Percentiles rank a stretch among this genome's conserved stretches.
Evolutionary conservation across 352 stramenopile species (phyloP).

Genomic region (Phytophthora nicotianae): DNA sequence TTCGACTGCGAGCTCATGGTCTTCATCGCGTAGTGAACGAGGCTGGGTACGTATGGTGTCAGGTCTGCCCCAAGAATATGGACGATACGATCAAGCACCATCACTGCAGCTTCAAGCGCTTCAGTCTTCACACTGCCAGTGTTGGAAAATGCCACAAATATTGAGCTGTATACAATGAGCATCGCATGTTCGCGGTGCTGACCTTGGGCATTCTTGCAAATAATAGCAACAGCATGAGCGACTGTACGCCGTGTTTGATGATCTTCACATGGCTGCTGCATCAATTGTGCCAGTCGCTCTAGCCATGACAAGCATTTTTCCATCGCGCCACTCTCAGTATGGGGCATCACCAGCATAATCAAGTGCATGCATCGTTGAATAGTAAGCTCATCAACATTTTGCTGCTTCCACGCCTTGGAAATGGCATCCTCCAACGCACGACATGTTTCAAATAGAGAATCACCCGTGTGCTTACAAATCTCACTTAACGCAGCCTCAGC

Average conservation of each 20-base stretch:
- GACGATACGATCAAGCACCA: slow-evolving; percentile 66
- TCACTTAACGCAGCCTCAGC: slow-evolving; percentile 45
- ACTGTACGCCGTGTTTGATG: slow-evolving; percentile 37
- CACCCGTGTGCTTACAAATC: slow-evolving; percentile 44
- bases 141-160: slow-evolving; percentile 47
- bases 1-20: slow-evolving; percentile 58
- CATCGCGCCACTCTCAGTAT: slow-evolving; percentile 37
- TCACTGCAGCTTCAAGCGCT: slow-evolving; percentile 46
- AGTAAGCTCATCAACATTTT: slow-evolving; percentile 29
- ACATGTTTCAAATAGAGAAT: slow-evolving; percentile 43
- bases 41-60: slow-evolving; percentile 64
- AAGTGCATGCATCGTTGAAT: slow-evolving; percentile 62
- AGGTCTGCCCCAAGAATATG: slow-evolving; percentile 37
- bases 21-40: slow-evolving; percentile 75
- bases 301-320: slow-evolving; percentile 54
- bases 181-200: slow-evolving; percentile 45
- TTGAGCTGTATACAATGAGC: slow-evolving; percentile 50
- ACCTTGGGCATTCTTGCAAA: slow-evolving; percentile 44
- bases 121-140: slow-evolving; percentile 15
- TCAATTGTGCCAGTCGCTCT: slow-evolving; percentile 32
- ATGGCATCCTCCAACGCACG: slow-evolving; percentile 42
- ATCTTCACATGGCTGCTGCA: slow-evolving; percentile 28
- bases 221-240: slow-evolving; percentile 49
- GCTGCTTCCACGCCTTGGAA: slow-evolving; percentile 40
- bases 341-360: slow-evolving; percentile 44